These are phyloP conservation scores for Trichoderma sp. DNA, from an alignment of 2,329 filamentous ascomycete genomes.

Conservation along the genomic window DNA sequence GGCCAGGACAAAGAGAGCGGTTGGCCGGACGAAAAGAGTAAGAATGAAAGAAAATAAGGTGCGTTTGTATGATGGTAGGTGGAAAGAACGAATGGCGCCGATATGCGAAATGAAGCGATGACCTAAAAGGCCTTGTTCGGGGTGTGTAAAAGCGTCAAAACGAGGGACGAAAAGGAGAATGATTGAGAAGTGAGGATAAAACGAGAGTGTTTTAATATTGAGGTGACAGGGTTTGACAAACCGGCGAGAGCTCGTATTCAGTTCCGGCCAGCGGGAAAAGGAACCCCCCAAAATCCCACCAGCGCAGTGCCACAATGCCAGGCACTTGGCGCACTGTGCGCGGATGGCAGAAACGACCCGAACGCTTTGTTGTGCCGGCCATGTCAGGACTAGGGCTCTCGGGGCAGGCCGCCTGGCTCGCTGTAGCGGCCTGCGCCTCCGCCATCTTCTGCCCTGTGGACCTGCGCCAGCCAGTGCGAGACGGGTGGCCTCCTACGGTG, in stretches of 20 bases:
- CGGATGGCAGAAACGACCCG: neutral
- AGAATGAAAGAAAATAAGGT: neutral
- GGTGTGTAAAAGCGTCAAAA: slow-evolving; percentile 2
- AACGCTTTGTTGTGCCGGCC: slow-evolving; percentile 9
- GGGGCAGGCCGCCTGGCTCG: slow-evolving; percentile 12
- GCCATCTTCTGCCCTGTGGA: slow-evolving; percentile 8
- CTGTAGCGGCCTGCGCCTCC: slow-evolving; percentile 15
- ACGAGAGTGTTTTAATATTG: slow-evolving; percentile 19
- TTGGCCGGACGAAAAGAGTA: slow-evolving; percentile 6
- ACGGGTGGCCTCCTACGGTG: neutral
- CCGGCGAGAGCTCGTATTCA: slow-evolving; percentile 18
- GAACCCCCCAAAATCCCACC: neutral
- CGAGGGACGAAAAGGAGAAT: slow-evolving; percentile 16
- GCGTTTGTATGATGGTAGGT: neutral
- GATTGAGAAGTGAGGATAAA: slow-evolving; percentile 15
- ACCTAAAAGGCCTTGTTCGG: slow-evolving; percentile 4
- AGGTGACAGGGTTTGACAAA: slow-evolving; percentile 17
- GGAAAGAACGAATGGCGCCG: slow-evolving; percentile 10
- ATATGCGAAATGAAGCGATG: neutral
- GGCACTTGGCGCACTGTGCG: slow-evolving; percentile 4
- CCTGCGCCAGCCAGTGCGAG: slow-evolving; percentile 2
- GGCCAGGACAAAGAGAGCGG: slow-evolving; percentile 8
- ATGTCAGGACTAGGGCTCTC: slow-evolving; percentile 9
- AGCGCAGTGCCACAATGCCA: neutral
- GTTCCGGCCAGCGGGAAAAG: slow-evolving; percentile 1